Percentiles rank a stretch among this genome's conserved stretches.
phyloP scores from a whole-genome alignment of 2,329 filamentous ascomycete species.

The Pyrenochaeta sp. region DNA sequence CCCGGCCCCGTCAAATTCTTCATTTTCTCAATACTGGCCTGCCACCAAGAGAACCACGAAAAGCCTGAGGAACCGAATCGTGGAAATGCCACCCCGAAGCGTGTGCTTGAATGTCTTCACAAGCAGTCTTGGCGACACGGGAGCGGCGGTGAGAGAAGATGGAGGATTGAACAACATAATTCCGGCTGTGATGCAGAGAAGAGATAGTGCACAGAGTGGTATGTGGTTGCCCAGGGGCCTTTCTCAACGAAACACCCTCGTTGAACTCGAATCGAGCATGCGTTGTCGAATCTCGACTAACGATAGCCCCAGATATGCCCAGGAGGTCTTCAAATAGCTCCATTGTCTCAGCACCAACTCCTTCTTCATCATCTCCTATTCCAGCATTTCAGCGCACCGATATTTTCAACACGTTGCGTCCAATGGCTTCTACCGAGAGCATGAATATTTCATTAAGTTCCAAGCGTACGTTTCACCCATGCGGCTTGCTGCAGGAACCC shows the following conservation, averaged over 20 bases:
- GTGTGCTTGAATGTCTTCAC: slow-evolving; percentile 49
- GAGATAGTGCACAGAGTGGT: slow-evolving; percentile 41
- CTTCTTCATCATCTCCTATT: slow-evolving; percentile 23
- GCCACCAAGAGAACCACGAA: slow-evolving; percentile 19
- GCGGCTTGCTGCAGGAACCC: slow-evolving; percentile 35
- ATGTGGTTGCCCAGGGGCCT: slow-evolving; percentile 7
- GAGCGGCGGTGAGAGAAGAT: slow-evolving; percentile 36
- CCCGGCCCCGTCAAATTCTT: slow-evolving; percentile 19
- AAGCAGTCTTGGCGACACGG: slow-evolving; percentile 37
- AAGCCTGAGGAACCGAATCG: slow-evolving; percentile 16
- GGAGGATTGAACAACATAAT: slow-evolving; percentile 16
- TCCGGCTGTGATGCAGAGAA: slow-evolving; percentile 24
- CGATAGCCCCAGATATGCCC: slow-evolving; percentile 18
- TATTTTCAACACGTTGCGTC: slow-evolving; percentile 30
- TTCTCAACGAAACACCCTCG: too few relatives aligned
- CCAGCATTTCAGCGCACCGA: slow-evolving; percentile 32
- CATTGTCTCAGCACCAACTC: slow-evolving; percentile 22
- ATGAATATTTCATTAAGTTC: slow-evolving; percentile 29
- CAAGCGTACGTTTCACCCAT: slow-evolving; percentile 35
- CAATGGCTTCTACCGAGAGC: slow-evolving; percentile 34
- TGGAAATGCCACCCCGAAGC: slow-evolving; percentile 45
- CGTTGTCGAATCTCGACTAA: slow-evolving; percentile 8
- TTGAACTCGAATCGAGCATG: too few relatives aligned
- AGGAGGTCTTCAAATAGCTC: slow-evolving; percentile 32
- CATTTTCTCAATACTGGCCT: slow-evolving; percentile 11